These are phyloP conservation scores for Pezicula radicicola DNA, from an alignment of 2,329 filamentous ascomycete genomes.

Conservation along the genomic window DNA sequence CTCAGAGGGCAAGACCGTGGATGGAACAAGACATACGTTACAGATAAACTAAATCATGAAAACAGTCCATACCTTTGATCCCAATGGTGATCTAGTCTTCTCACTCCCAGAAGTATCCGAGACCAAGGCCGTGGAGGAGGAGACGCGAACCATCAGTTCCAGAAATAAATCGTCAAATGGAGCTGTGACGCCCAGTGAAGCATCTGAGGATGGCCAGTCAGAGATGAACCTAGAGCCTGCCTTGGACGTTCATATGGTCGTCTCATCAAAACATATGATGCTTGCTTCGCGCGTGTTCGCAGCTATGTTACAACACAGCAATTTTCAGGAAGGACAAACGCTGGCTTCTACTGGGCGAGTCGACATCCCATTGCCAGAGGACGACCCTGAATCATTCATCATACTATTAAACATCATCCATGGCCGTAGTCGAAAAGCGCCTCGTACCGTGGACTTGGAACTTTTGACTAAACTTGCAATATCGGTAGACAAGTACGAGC, in stretches of 20 bases:
- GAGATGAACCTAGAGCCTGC: neutral
- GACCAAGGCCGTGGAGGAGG: neutral
- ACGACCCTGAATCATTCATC: constrained; percentile 25
- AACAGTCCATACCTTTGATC: constrained; percentile 3
- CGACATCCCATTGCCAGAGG: constrained; percentile 24
- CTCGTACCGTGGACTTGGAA: constrained; percentile 14
- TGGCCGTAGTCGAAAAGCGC: constrained; percentile 20
- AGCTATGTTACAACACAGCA: constrained; percentile 15
- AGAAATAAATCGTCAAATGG: constrained; percentile 14
- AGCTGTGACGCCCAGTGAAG: neutral
- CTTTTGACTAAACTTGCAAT: constrained; percentile 24
- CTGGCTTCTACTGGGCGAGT: constrained; percentile 4
- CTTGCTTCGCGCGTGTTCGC: constrained; percentile 22
- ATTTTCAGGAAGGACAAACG: constrained; percentile 16
- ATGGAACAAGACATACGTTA: too few species aligned
- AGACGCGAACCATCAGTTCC: constrained; percentile 15
- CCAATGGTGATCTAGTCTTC: constrained; percentile 10
- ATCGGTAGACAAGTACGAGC: constrained; percentile 21
- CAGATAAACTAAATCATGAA: too few species aligned
- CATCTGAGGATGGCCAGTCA: neutral
- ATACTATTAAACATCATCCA: constrained; percentile 28
- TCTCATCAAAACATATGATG: constrained; percentile 12
- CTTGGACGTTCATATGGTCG: constrained; percentile 4
- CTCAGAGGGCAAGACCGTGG: too few species aligned
- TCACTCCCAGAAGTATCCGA: neutral